Conservation (phyloP, 208 protist species). For the Trypanosoma lewisi region DNA sequence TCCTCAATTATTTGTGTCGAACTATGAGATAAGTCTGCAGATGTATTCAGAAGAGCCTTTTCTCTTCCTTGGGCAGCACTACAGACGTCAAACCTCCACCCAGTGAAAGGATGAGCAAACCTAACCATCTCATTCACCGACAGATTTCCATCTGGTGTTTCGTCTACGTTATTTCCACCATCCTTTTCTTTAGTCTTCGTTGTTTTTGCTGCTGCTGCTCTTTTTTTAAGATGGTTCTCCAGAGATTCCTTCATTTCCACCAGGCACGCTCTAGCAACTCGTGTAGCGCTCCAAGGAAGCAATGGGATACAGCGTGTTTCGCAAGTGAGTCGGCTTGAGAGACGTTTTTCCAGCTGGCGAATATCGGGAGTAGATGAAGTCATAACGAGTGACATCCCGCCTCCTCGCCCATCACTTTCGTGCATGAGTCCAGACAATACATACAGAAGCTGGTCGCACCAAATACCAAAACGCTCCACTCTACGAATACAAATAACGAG, state of each 20-base stretch:
- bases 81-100: conserved; percentile 16
- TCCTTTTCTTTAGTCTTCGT: neutral
- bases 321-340: conserved; percentile 81
- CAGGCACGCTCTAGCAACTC: conserved; percentile 52
- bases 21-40: neutral
- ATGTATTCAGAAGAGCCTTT: neutral
- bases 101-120: conserved; percentile 1
- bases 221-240: conserved; percentile 14
- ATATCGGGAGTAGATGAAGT: conserved; percentile 69
- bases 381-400: conserved; percentile 68
- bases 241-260: conserved; percentile 33
- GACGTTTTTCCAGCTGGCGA: conserved; percentile 75
- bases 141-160: neutral
- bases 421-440: conserved; percentile 86
- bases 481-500: conserved; percentile 74
- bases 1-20: neutral
- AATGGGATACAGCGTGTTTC: conserved; percentile 75
- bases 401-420: conserved; percentile 52
- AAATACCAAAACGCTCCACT: conserved; percentile 72
- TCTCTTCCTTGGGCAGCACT: neutral
- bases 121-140: neutral
- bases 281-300: conserved; percentile 55
- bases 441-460: conserved; percentile 84
- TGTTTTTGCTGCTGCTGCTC: neutral
- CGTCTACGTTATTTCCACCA: neutral